A percentile compares a stretch with the other conserved stretches of the same genome.
Conservation (phyloP, 495 filamentous ascomycete species). For the Viridothelium virens region DNA sequence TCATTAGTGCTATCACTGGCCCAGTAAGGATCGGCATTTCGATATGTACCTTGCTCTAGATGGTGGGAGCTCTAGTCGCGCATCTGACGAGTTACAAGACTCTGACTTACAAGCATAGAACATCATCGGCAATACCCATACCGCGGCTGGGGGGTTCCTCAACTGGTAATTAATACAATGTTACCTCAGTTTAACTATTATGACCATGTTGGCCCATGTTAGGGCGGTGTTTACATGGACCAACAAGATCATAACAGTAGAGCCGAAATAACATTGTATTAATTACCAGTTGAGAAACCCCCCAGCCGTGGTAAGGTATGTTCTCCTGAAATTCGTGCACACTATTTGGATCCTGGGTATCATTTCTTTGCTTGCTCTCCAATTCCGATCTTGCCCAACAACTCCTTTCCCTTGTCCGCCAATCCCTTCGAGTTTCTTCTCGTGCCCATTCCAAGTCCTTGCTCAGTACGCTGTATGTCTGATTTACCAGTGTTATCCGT, state of each 20-base stretch:
- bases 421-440: slow-evolving; percentile 21
- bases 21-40: neutral
- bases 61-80: too few species aligned
- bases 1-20: slow-evolving; percentile 3
- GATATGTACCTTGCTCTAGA: slow-evolving; percentile 7
- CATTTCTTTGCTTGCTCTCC: slow-evolving; percentile 10
- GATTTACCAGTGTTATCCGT: slow-evolving; percentile 3
- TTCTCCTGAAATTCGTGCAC: neutral
- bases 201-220: too few species aligned
- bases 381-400: slow-evolving; percentile 23
- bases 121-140: too few species aligned
- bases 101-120: too few species aligned
- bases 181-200: too few species aligned
- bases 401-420: slow-evolving; percentile 24
- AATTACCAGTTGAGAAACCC: too few species aligned
- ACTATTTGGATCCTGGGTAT: neutral
- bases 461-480: slow-evolving; percentile 7
- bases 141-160: too few species aligned
- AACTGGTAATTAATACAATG: too few species aligned
- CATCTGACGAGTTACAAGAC: too few species aligned
- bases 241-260: neutral
- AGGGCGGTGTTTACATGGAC: neutral
- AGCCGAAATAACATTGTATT: too few species aligned
- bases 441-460: slow-evolving; percentile 11
- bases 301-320: too few species aligned